Evolutionary conservation across 352 stramenopile species (phyloP).

Genomic region (Albugo candida): DNA sequence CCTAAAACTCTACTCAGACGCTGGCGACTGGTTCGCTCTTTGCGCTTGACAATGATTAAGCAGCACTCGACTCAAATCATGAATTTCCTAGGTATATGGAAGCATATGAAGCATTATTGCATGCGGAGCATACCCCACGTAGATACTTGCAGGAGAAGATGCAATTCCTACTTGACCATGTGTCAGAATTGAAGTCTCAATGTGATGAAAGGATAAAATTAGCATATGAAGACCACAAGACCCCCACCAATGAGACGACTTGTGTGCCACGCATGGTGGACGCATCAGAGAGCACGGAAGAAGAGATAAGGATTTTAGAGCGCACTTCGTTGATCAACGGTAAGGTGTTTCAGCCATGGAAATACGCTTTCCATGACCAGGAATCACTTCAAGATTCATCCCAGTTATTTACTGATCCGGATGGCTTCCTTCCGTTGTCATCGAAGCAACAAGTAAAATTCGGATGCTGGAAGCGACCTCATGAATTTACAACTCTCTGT

Average conservation of each 20-base stretch:
- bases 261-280: neutral
- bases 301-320: slow-evolving; percentile 60
- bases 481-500: slow-evolving; percentile 28
- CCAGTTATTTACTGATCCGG: slow-evolving; percentile 39
- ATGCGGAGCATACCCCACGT: slow-evolving; percentile 12
- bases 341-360: slow-evolving; percentile 66
- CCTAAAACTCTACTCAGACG: too few relatives aligned
- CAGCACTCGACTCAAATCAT: too few relatives aligned
- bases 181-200: slow-evolving; percentile 25
- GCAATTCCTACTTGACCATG: slow-evolving; percentile 56
- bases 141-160: slow-evolving; percentile 33
- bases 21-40: too few relatives aligned
- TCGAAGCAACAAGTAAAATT: slow-evolving; percentile 43
- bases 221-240: neutral
- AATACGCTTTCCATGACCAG: slow-evolving; percentile 36
- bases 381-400: slow-evolving; percentile 27
- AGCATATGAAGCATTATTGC: slow-evolving; percentile 22
- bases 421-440: slow-evolving; percentile 43
- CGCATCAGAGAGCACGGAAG: slow-evolving; percentile 18
- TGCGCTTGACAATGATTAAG: too few relatives aligned
- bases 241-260: neutral
- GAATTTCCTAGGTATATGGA: slow-evolving; percentile 18
- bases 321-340: slow-evolving; percentile 71
- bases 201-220: too few relatives aligned
- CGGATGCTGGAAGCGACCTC: slow-evolving; percentile 42